Conservation (phyloP, 805 yeast genomes). For the Kazachstania martiniae region DNA sequence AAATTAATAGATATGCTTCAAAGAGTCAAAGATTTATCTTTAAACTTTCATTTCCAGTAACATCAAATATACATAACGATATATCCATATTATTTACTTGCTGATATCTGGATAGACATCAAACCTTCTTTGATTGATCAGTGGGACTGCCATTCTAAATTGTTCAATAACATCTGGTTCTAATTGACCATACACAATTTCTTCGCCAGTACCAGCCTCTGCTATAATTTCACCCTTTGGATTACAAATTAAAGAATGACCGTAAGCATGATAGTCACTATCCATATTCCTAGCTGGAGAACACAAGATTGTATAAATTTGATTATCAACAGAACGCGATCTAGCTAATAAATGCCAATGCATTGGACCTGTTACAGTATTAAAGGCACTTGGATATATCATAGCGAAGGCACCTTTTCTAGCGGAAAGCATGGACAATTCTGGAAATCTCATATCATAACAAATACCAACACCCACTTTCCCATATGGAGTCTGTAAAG, state of each 20-base stretch:
- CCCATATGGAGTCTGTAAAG: conserved; percentile 25
- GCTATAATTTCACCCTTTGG: conserved; percentile 51
- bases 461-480: conserved; percentile 75
- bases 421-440: conserved; percentile 59
- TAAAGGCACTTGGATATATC: conserved; percentile 79
- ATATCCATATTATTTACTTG: no score
- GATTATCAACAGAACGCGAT: conserved; percentile 67
- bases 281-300: conserved; percentile 78
- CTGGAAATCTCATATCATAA: conserved; percentile 75
- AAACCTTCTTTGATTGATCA: conserved; percentile 58
- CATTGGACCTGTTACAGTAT: conserved; percentile 74
- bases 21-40: no score
- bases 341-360: conserved; percentile 74
- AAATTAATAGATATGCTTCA: no score
- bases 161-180: conserved; percentile 48
- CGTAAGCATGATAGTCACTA: conserved; percentile 50
- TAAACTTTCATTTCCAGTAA: no score
- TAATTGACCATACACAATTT: conserved; percentile 61
- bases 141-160: conserved; percentile 60
- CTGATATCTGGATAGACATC: conserved; percentile 38
- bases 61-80: no score
- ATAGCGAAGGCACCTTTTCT: conserved; percentile 61
- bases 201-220: conserved; percentile 74
- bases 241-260: conserved; percentile 54
- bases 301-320: conserved; percentile 62